These are phyloP conservation scores for Babesia gibsoni DNA, from an alignment of 169 alveolate species.

Conservation along the genomic window DNA sequence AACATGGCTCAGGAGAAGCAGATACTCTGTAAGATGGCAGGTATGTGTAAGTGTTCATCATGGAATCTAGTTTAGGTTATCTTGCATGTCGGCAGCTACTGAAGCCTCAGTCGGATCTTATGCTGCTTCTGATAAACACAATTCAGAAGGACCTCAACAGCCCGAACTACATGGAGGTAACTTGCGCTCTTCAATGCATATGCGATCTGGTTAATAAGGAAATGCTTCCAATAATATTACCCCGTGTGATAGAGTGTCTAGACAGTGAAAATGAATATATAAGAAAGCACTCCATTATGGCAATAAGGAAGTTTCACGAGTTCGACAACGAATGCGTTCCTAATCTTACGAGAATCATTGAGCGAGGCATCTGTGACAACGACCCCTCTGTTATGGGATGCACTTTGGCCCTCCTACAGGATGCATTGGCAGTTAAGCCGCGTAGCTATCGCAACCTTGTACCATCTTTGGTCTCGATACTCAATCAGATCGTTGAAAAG, in stretches of 20 bases:
- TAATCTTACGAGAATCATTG: slow-evolving; percentile 44
- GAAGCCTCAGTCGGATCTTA: slow-evolving; percentile 83
- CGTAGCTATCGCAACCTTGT: slow-evolving; percentile 81
- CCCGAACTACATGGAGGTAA: slow-evolving; percentile 84
- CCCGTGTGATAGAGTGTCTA: slow-evolving; percentile 80
- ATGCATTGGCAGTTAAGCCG: slow-evolving; percentile 71
- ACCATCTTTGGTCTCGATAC: slow-evolving; percentile 84
- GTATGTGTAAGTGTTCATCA: neutral
- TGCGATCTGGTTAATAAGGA: slow-evolving; percentile 86
- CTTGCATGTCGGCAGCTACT: slow-evolving; percentile 87
- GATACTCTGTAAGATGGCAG: slow-evolving; percentile 82
- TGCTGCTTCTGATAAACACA: slow-evolving; percentile 90
- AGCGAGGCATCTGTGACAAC: slow-evolving; percentile 87
- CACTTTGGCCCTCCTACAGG: slow-evolving; percentile 82
- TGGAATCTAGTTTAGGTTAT: slow-evolving; percentile 73
- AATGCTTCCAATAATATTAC: slow-evolving; percentile 86
- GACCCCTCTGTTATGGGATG: slow-evolving; percentile 95
- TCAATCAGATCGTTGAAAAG: slow-evolving; percentile 90
- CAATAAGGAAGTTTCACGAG: slow-evolving; percentile 77
- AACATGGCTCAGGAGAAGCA: slow-evolving; percentile 88
- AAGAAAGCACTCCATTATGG: slow-evolving; percentile 91
- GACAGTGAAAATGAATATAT: slow-evolving; percentile 84
- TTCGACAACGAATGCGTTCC: slow-evolving; percentile 60
- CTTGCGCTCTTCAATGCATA: slow-evolving; percentile 86
- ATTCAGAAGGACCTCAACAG: slow-evolving; percentile 89